Base-by-base conservation (phyloP, 1,284 basidiomycete genomes). In the Microbotryum intermedium region DNA sequence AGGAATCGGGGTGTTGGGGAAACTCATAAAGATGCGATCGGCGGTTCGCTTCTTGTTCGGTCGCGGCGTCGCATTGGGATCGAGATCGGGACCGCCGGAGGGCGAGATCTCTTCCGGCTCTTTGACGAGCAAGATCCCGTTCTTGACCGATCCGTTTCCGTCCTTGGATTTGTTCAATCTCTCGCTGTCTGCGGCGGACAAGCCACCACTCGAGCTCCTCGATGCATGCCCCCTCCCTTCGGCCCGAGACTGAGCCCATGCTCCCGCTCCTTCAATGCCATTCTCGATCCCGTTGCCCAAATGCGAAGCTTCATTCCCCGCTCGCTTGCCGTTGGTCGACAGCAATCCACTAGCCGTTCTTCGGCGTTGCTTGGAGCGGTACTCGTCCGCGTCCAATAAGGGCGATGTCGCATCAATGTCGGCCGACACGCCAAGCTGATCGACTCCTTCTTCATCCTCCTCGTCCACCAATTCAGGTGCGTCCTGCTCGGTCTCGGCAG, bases 401-500 rank as follows among this genome's bases (percentile, higher is more conserved):
- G 34, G 34, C 13, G 34, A 39, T 1, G 34, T 39, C 34, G 34
- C 34, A 39, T 39, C 34, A 16, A 39, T 10, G 34, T 39, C 34
- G 0, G 34, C 13, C 34, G 34, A 39, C 11, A 39, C 34, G 18
- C 18, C 34, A 16, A 39, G 34, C 13, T 39, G 9, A 1, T 39
- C 25, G 23, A 7, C 49, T 3, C 26, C 26, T 4, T 50, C 44
- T 23, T 53, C 50, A 21, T 54, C 50, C 29, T 55, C 57, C 8
- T 60, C 50, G 8, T 50, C 52, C n/a, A 51, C 34, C 23, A 26
- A 30, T 25, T n/a, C 34, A n/a, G 11, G 23, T 18, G 44, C 43
- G 42, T 30, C 66, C 9, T 58, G 50, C 16, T 68, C 63, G 21
- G 66, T 61, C 34, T 74, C 74, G 11, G 76, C 74, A 16, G 73